Evolutionary conservation across 306 rosid species (phyloP), one percentile per base, ranked within the genome.

Genomic region (Sechiopsis laciniata): DNA sequence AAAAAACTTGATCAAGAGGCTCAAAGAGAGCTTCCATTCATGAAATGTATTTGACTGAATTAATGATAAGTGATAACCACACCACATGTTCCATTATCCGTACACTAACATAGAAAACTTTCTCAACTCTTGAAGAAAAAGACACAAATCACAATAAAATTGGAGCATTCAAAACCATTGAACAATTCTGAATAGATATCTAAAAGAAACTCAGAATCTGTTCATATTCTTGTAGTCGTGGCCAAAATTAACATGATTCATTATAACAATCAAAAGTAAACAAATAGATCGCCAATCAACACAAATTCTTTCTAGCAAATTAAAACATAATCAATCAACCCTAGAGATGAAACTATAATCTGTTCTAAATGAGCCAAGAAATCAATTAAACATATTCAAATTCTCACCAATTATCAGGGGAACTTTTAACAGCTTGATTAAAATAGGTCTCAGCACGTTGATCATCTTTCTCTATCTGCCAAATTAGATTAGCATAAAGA

Each of bases 351-450:
- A 17, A 64, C 0, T n/a, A 7, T 20, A 64, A 64, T 64, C 26
- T 45, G 13, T 66, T n/a, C 51, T 63, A 14, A 15, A 7, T 29
- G n/a, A 65, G 71, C 52, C 6, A 8, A 65, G 13, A 65, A 37
- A 19, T 40, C 7, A 35, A 35, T n/a, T 2, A 14, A 12, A 21
- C 29, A 51, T n/a, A 14, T 3, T 19, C 9, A 7, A 1, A 15
- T 15, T 71, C 80, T 73, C 64, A 91, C 95, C 96, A 80, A 78
- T 92, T 88, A 55, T 85, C 78, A 1, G 96, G 96, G 45, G 90
- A 72, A 72, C 75, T 76, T 82, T 84, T 64, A 74, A 88, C 82
- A 66, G 97, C 96, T 87, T 80, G 92, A 77, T 87, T 78, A 81
- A 82, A 87, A 80, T 92, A 92, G 48, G 35, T 68, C 83, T 84